phyloP scores from a whole-genome alignment of 2,329 filamentous ascomycete genomes.

The Zasmidium angulare region DNA sequence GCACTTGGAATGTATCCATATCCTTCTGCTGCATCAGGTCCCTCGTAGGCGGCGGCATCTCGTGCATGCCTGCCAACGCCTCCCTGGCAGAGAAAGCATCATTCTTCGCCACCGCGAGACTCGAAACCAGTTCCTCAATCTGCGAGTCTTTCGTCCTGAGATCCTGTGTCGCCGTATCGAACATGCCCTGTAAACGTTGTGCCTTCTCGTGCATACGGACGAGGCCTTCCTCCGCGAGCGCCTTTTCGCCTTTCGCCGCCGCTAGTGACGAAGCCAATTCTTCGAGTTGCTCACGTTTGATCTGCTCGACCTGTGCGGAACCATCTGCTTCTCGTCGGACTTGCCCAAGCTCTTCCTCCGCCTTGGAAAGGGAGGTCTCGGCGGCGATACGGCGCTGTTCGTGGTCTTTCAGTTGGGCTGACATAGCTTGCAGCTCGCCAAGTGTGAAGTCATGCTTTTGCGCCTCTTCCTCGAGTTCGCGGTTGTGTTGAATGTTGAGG shows the following conservation, averaged over 20 bases:
- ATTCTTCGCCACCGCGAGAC: slow-evolving; percentile 1
- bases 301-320: not conserved
- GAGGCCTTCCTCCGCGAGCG: slow-evolving; percentile 1
- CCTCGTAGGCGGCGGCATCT: not conserved
- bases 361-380: slow-evolving; percentile 4
- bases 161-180: not conserved
- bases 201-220: not conserved
- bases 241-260: slow-evolving; percentile 5
- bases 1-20: slow-evolving; percentile 1
- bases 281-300: slow-evolving; percentile 6
- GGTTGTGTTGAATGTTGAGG: slow-evolving; percentile 22
- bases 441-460: slow-evolving; percentile 25
- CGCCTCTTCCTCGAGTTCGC: slow-evolving; percentile 25
- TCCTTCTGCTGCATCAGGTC: not conserved
- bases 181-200: not conserved
- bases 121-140: not conserved
- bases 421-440: slow-evolving; percentile 18
- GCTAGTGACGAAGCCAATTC: slow-evolving; percentile 3
- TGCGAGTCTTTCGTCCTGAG: slow-evolving; percentile 1
- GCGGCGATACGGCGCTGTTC: slow-evolving; percentile 9
- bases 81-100: not conserved
- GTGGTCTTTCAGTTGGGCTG: slow-evolving; percentile 19
- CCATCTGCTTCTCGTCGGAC: slow-evolving; percentile 2
- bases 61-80: not conserved
- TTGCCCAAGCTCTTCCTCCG: slow-evolving; percentile 5